Evolutionary conservation across 495 filamentous ascomycete genomes (phyloP).

Genomic region (Neurospora africana): DNA sequence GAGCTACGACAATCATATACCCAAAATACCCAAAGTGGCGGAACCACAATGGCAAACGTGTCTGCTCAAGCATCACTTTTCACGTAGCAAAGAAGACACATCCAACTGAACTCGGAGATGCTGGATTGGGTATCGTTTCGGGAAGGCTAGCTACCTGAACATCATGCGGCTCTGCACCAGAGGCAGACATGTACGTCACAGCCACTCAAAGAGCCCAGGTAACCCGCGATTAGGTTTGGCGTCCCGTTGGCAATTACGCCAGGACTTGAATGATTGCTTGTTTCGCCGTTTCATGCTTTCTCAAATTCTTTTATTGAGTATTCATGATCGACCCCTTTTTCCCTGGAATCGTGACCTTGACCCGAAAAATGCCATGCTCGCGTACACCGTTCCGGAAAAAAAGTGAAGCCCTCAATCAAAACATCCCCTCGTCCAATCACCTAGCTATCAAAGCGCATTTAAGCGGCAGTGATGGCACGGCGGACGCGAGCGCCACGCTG

Average conservation of each 20-base stretch:
- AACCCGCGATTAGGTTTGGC: background rate
- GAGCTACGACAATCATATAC: background rate
- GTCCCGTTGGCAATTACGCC: background rate
- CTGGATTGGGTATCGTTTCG: conserved; percentile 1
- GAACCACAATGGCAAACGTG: background rate
- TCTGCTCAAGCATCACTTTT: background rate
- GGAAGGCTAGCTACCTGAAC: background rate
- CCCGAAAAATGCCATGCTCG: conserved; percentile 32
- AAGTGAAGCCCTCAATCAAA: conserved; percentile 29
- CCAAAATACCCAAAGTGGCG: background rate
- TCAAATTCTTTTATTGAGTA: conserved; percentile 29
- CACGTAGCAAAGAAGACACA: background rate
- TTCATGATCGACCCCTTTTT: conserved; percentile 27
- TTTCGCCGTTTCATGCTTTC: conserved; percentile 16
- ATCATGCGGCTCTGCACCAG: background rate
- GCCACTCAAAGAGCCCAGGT: background rate
- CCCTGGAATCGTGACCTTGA: conserved; percentile 29
- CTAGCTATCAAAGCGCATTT: conserved; percentile 23
- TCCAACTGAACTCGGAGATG: background rate
- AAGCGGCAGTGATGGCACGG: conserved; percentile 70
- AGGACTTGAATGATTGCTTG: background rate
- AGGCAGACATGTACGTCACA: background rate
- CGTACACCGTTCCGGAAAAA: conserved; percentile 31
- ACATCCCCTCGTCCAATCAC: conserved; percentile 15
- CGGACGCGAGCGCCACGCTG: conserved; percentile 77